A percentile compares a stretch with the other conserved stretches of the same genome.
phyloP scores from a whole-genome alignment of 805 yeast genomes.

The Hanseniaspora hatyaiensis region DNA sequence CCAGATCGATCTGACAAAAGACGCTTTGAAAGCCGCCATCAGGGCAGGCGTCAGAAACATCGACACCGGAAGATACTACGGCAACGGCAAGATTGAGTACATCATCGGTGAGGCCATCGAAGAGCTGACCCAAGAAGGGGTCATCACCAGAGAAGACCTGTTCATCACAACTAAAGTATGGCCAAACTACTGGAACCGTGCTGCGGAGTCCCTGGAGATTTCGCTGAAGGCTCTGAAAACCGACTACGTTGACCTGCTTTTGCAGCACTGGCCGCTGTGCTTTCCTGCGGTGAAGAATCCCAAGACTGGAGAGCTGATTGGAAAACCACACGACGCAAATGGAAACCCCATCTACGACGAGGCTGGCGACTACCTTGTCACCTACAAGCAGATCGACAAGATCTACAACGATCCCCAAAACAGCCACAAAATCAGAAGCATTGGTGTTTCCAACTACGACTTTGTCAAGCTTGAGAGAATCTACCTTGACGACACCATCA shows the following conservation, averaged over 20 bases:
- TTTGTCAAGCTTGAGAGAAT: conserved; percentile 32
- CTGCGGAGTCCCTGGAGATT: conserved; percentile 41
- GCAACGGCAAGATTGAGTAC: conserved; percentile 13
- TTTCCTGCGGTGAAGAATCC: conserved; percentile 4
- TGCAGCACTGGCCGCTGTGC: conserved; percentile 40
- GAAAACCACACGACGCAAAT: conserved; percentile 25
- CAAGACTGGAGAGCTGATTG: conserved; percentile 15
- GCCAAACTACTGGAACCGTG: conserved; percentile 42
- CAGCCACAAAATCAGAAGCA: conserved; percentile 39
- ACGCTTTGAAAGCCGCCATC: conserved; percentile 49
- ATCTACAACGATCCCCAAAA: conserved; percentile 24
- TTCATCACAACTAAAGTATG: conserved; percentile 67
- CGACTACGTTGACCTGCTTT: conserved; percentile 64
- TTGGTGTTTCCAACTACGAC: conserved; percentile 50
- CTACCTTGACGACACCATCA: conserved; percentile 31
- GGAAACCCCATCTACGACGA: conserved; percentile 30
- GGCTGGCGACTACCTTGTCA: conserved; percentile 35
- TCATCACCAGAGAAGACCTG: conserved; percentile 45
- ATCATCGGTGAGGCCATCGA: conserved; percentile 36
- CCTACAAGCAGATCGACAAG: conserved; percentile 44
- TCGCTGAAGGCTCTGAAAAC: conserved; percentile 51
- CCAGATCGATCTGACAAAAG: conserved; percentile 36
- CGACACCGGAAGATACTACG: conserved; percentile 18
- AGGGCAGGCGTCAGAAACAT: conserved; percentile 36
- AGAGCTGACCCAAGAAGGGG: conserved; percentile 34